These are phyloP conservation scores for Xerocomus potaroensis DNA, from an alignment of 768 basidiomycete genomes.

Conservation along the genomic window DNA sequence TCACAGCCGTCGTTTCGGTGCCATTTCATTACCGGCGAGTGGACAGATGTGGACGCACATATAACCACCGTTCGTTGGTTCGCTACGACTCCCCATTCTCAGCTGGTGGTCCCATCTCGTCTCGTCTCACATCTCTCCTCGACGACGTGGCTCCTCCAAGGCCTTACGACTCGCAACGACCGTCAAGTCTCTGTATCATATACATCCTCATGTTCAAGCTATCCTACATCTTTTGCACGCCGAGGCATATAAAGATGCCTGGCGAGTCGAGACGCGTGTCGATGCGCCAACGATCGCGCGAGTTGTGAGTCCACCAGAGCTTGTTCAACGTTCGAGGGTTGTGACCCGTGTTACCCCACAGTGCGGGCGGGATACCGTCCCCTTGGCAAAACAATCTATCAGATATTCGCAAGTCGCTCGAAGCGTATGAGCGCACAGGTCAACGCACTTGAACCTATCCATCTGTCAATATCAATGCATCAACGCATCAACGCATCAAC, in stretches of 20 bases:
- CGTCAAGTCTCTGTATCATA: too few species aligned
- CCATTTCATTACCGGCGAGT: constrained; percentile 10
- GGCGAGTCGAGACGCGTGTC: constrained; percentile 30
- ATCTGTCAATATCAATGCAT: neutral
- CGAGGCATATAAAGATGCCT: constrained; percentile 48
- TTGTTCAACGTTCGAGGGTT: too few species aligned
- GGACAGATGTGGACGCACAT: constrained; percentile 13
- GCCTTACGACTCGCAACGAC: neutral
- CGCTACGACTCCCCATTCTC: neutral
- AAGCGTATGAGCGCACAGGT: constrained; percentile 15
- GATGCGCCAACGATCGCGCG: constrained; percentile 23
- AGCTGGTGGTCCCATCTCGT: too few species aligned
- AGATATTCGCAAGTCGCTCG: constrained; percentile 32
- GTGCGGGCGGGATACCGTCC: constrained; percentile 26
- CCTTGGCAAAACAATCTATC: constrained; percentile 28
- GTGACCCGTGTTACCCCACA: constrained; percentile 12
- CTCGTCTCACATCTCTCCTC: too few species aligned
- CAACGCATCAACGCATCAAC: neutral
- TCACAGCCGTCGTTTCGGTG: constrained; percentile 15
- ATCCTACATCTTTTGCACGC: constrained; percentile 52
- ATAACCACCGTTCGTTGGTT: neutral
- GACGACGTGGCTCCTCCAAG: too few species aligned
- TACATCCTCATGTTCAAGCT: constrained; percentile 36
- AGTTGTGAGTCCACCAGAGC: constrained; percentile 28
- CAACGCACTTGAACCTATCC: constrained; percentile 15